Evolutionary conservation across 2,329 filamentous ascomycete genomes (phyloP), one percentile per base, ranked within the genome.

Genomic region (Cladosporium phlei): DNA sequence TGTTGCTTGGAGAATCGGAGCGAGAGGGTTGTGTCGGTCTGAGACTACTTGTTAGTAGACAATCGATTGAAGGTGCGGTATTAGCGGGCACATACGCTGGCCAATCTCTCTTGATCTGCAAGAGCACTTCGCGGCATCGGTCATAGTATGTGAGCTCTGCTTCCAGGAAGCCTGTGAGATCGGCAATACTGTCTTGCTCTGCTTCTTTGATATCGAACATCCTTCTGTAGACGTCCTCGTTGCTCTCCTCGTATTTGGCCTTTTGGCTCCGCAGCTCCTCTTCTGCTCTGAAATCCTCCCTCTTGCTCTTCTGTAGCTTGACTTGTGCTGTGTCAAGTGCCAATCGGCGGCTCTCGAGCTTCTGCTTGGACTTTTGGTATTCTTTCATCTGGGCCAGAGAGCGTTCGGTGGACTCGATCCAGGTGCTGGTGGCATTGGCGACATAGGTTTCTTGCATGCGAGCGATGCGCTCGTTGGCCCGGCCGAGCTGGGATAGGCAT

Each of bases 121-220:
- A 55, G 46, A 97, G 78, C 55, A 94, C 86, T 56, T 96, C 90
- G 45, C 86, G 80, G 64, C 88, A 95, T 51, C 86, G 83, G 64
- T 97, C 91, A 64, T 96, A 86, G 69, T 93, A 96, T 53, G 86
- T 84, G 48, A 97, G 76, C 69, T 97, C 86, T 30, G 88, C 85
- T 52, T 97, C 90, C 42, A 97, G 71, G 65, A 97, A 94, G 14
- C 80, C 73, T 3, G 82, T 82, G 47, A 97, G 72, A 61, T 95
- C 88, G 38, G 78, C 75, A 32, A 95, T 79, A 60, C 83, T 88
- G 53, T 97, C 91, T 33, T 75, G 76, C 67, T 97, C 91, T 17
- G 88, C 80, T 59, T 96, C 90, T 70, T 93, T 91, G 70, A 97
- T 94, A 62, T 97, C 91, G 68, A 94, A 82, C 93, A 97, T 97